These are phyloP conservation scores for Aspergillus fischeri DNA, from an alignment of 2,329 filamentous ascomycete species.

Conservation along the genomic window DNA sequence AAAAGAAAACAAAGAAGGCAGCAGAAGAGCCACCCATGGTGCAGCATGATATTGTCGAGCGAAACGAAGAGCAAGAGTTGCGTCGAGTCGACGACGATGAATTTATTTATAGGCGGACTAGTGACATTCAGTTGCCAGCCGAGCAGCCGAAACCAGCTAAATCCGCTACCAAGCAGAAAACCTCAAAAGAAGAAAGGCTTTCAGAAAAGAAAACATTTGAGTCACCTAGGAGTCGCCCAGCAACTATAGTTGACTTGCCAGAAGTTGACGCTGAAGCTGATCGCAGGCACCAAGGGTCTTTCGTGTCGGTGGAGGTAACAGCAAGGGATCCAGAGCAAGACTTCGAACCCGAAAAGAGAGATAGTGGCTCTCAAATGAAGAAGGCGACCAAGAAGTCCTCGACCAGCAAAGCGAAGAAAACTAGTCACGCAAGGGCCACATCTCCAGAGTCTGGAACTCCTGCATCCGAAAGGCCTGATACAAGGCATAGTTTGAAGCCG, in stretches of 20 bases:
- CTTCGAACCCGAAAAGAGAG: conserved; percentile 20
- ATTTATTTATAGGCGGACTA: neutral
- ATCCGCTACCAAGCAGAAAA: conserved; percentile 17
- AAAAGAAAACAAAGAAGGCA: conserved; percentile 25
- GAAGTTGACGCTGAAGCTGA: conserved; percentile 10
- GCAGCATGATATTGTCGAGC: conserved; percentile 5
- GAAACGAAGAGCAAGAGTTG: conserved; percentile 4
- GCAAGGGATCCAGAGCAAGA: conserved; percentile 29
- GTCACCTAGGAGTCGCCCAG: neutral
- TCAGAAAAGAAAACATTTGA: neutral
- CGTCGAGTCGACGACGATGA: neutral
- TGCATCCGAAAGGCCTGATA: neutral
- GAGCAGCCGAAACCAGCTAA: conserved; percentile 18
- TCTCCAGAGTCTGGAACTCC: conserved; percentile 2
- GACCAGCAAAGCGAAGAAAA: conserved; percentile 29
- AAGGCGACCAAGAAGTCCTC: conserved; percentile 25
- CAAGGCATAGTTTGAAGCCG: neutral
- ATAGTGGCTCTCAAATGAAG: conserved; percentile 22
- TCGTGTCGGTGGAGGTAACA: conserved; percentile 27
- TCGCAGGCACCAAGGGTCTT: conserved; percentile 23
- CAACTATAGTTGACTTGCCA: conserved; percentile 4
- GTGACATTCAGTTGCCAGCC: conserved; percentile 2
- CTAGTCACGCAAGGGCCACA: conserved; percentile 19
- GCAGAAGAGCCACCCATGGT: conserved; percentile 9
- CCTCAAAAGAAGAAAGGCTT: conserved; percentile 15